Percentiles rank a stretch among this genome's conserved stretches.
These are phyloP conservation scores for Aspergillus affinis DNA, from an alignment of 495 filamentous ascomycete genomes.

Conservation along the genomic window DNA sequence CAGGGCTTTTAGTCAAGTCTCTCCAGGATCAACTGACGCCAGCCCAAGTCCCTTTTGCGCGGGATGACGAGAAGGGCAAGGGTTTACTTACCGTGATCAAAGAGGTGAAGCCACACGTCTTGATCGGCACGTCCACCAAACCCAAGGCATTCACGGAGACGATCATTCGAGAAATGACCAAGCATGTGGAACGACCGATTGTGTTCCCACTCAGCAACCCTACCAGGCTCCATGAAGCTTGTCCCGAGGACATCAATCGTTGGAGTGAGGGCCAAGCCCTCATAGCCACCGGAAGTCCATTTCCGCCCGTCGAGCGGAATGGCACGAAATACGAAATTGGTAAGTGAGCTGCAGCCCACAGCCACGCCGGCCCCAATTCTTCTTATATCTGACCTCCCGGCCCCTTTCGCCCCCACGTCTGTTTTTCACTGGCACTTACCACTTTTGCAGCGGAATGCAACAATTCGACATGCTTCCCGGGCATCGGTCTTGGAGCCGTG, in stretches of 20 bases:
- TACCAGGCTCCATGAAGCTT: conserved; percentile 79
- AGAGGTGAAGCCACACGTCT: conserved; percentile 73
- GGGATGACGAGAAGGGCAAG: conserved; percentile 54
- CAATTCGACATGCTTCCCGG: conserved; percentile 84
- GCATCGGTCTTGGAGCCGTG: conserved; percentile 78
- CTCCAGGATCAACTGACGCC: conserved; percentile 56
- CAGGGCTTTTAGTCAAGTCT: conserved; percentile 70
- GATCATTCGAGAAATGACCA: conserved; percentile 75
- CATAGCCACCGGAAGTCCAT: conserved; percentile 85
- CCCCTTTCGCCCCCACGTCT: not conserved
- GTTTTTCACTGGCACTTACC: conserved; percentile 8
- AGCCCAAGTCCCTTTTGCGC: conserved; percentile 67
- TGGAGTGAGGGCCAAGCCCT: conserved; percentile 80
- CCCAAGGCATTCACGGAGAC: conserved; percentile 78
- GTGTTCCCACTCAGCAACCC: conserved; percentile 87
- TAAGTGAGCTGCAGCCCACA: conserved; percentile 22
- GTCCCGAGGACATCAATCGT: conserved; percentile 69
- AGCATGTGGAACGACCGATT: conserved; percentile 71
- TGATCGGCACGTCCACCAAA: conserved; percentile 82
- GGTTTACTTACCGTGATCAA: conserved; percentile 67
- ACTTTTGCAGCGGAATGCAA: conserved; percentile 72
- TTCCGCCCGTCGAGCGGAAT: conserved; percentile 69
- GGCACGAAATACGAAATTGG: conserved; percentile 65
- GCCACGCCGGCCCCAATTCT: not conserved
- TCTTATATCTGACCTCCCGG: no score